phyloP scores from a whole-genome alignment of 345 rosid species.

The Bruguiera sexangula region DNA sequence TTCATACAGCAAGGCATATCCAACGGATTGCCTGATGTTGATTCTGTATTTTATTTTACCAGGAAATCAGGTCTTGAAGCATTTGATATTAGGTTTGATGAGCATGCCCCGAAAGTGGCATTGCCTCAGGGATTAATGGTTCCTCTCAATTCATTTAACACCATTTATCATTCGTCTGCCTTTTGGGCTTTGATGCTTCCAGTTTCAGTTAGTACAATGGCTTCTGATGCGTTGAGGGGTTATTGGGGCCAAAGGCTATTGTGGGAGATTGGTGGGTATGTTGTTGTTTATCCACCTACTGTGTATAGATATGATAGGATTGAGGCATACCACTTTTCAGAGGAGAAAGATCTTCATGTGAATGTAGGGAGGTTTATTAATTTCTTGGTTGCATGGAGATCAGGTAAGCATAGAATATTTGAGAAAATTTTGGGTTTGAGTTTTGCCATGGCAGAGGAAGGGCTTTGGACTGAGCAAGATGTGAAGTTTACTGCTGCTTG shows the following conservation, averaged over 20 bases:
- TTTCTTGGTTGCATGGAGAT: conserved; percentile 88
- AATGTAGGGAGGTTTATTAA: conserved; percentile 84
- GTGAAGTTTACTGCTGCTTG: conserved; percentile 89
- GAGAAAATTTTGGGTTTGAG: conserved; percentile 87
- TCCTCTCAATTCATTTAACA: conserved; percentile 88
- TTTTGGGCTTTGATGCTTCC: conserved; percentile 99
- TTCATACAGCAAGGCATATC: conserved; percentile 96
- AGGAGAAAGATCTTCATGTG: conserved; percentile 98
- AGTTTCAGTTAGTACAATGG: conserved; percentile 92
- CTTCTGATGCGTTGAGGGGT: conserved; percentile 95
- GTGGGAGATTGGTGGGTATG: conserved; percentile 98
- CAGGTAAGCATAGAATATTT: conserved; percentile 75
- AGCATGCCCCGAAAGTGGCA: conserved; percentile 85
- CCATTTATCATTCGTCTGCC: conserved; percentile 85
- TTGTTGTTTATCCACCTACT: conserved; percentile 91
- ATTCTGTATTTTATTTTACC: conserved; percentile 94
- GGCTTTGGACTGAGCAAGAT: conserved; percentile 91
- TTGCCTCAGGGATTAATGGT: conserved; percentile 95
- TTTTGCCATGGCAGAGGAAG: conserved; percentile 88
- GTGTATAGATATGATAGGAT: conserved; percentile 79
- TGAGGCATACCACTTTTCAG: conserved; percentile 87
- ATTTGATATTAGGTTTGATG: conserved; percentile 91
- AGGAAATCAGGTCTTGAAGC: conserved; percentile 74
- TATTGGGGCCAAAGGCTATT: conserved; percentile 95
- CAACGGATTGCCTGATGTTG: conserved; percentile 94